Base-by-base conservation (phyloP, 768 basidiomycete genomes). In the Boletales sp. region DNA sequence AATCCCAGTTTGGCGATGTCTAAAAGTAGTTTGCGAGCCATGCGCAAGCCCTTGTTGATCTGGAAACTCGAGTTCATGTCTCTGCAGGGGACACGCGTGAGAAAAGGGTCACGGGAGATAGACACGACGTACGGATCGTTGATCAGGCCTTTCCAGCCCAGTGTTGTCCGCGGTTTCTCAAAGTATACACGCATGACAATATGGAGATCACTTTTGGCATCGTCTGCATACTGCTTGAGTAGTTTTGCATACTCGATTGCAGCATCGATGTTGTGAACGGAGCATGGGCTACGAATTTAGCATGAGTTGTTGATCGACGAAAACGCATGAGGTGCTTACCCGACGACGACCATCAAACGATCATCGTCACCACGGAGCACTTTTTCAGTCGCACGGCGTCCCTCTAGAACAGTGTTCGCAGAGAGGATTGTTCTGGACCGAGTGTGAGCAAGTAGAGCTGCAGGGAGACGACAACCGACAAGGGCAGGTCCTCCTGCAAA, bases 111-210 rank as follows among this genome's bases (percentile, higher is more conserved):
- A 25, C 8, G 13, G 38, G 38, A 7, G 7, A n/a, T 21, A 42
- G 19, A 33, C 2, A 19, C n/a, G 10, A 6, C 66, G 11, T 52
- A 67, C 66, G 95, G 94, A 62, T 97, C 94, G 64, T 97, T 98
- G 71, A 98, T 97, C 55, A 98, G 81, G 34, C 95, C 95, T 69
- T 99, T 99, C 95, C 95, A 99, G 25, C 96, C 96, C 42, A 98
- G 87, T 0, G 95, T 97, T 8, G 95, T 98, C 30, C 95, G 79
- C 2, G 87, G 87, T 62, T 98, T 98, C 62, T 98, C 95, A 64
- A 98, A 99, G 76, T 99, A 98, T 58, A 97, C 93, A 25, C 94
- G 86, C 95, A 98, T 98, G 58, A 98, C 77, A 61, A 99, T 96
- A 69, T 87, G 79, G 31, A 99, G 78, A 58, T 97, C 96, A 11